Evolutionary conservation across 1,139 yeast genomes (phyloP), one percentile per base, ranked within the genome.

Genomic region (Lodderomyces metapsilosis): DNA sequence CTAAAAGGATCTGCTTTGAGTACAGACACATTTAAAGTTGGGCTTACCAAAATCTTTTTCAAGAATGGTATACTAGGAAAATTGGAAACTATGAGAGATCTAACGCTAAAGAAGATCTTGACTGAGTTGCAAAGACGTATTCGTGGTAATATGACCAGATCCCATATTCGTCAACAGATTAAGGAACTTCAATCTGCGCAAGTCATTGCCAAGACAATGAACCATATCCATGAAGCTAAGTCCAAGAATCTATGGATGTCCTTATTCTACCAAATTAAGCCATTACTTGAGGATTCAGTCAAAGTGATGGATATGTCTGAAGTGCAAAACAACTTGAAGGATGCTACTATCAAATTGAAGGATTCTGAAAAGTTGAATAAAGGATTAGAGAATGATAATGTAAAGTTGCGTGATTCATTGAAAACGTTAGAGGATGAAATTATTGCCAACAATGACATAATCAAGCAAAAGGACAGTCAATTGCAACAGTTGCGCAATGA

Each of bases 11-110:
- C 88, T 21, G 64, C 75, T 11, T 64, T 92, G 37, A 89, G 85
- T 48, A 64, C 78, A 1, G 80, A 80, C 17, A 68, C 78, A 7
- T 92, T 78, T 63, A 86, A 87, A 54, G 78, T 94, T 38, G 95
- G 95, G 49, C 68, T 83, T 17, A 86, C 96, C 2, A 94, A 94
- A 62, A 74, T 94, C 22, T 94, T 94, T 59, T 89, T 92, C 74
- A 82, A 94, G 51, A 94, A 96, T 54, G 98, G 98, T 42, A 89
- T 92, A 50, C 70, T 94, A 41, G 98, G 97, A 1, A 80, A 81
- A 43, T 69, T 94, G 24, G 98, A 94, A 61, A 82, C 82, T 49
- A 70, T 78, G 42, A 81, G 96, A 48, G 97, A 89, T 50, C 66
- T 72, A 25, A 74, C 79, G 45, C 67, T 92, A 36, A 74, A 79